Evolutionary conservation across 352 stramenopile genomes (phyloP).

Genomic region (Pseudoperonospora humuli): DNA sequence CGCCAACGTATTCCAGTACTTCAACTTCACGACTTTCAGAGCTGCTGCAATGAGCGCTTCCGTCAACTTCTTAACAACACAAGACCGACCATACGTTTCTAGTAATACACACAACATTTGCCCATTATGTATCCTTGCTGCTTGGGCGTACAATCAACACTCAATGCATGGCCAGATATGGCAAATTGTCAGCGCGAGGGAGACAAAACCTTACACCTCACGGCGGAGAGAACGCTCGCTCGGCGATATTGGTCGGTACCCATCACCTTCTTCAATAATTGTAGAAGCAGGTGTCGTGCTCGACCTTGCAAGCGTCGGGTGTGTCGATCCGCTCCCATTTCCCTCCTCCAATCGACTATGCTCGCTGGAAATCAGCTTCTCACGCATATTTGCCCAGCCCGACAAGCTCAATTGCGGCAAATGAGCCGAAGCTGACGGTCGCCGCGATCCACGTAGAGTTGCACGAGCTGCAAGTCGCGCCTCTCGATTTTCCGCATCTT

Average conservation of each 20-base stretch:
- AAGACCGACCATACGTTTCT: slow-evolving; percentile 2
- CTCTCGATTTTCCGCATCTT: slow-evolving; percentile 9
- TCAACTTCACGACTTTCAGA: slow-evolving; percentile 16
- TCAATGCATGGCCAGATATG: neutral
- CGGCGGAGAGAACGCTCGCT: slow-evolving; percentile 13
- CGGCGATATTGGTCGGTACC: slow-evolving; percentile 28
- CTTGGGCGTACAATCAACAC: neutral
- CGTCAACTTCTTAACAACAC: neutral
- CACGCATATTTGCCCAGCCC: slow-evolving; percentile 42
- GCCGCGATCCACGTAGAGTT: slow-evolving; percentile 7
- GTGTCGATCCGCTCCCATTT: neutral
- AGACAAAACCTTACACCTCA: slow-evolving; percentile 6
- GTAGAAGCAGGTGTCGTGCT: slow-evolving; percentile 8
- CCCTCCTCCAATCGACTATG: slow-evolving; percentile 10
- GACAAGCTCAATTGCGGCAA: slow-evolving; percentile 32
- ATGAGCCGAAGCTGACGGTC: slow-evolving; percentile 11
- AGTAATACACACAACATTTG: slow-evolving; percentile 6
- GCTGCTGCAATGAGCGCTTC: slow-evolving; percentile 3
- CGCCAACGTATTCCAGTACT: too few species aligned
- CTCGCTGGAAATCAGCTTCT: slow-evolving; percentile 37
- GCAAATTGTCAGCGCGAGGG: slow-evolving; percentile 3
- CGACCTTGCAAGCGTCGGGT: slow-evolving; percentile 13
- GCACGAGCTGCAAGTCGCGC: slow-evolving; percentile 4
- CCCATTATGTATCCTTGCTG: neutral
- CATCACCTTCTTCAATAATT: slow-evolving; percentile 31